phyloP scores from a whole-genome alignment of 352 stramenopile genomes.

The Globisporangium acanthophoron region DNA sequence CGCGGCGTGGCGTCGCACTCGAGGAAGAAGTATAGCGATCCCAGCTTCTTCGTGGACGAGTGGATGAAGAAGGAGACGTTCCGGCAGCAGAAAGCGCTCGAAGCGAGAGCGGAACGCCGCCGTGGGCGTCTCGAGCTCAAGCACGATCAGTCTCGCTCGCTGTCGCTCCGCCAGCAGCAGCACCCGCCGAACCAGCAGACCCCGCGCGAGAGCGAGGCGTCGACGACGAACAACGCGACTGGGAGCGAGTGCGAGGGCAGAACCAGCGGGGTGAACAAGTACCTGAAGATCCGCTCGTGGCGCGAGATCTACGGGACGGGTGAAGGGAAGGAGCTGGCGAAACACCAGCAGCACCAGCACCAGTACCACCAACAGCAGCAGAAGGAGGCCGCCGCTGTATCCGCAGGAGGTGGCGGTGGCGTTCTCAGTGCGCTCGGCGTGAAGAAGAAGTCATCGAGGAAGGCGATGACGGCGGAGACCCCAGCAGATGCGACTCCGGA shows the following conservation, averaged over 20 bases:
- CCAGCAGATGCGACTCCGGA: background rate
- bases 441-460: slow-evolving; percentile 8
- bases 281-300: slow-evolving; percentile 58
- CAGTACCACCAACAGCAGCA: slow-evolving; percentile 15
- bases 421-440: slow-evolving; percentile 6
- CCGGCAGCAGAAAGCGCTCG: slow-evolving; percentile 24
- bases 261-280: slow-evolving; percentile 18
- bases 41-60: slow-evolving; percentile 53
- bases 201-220: slow-evolving; percentile 10
- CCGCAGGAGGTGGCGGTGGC: background rate
- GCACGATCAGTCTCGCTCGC: background rate
- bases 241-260: background rate
- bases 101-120: slow-evolving; percentile 27
- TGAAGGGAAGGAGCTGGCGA: slow-evolving; percentile 48
- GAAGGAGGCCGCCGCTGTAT: slow-evolving; percentile 4
- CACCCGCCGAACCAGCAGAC: slow-evolving; percentile 16
- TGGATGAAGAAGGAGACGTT: slow-evolving; percentile 43
- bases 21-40: slow-evolving; percentile 54
- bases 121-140: slow-evolving; percentile 12
- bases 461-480: slow-evolving; percentile 10
- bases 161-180: slow-evolving; percentile 8
- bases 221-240: slow-evolving; percentile 14
- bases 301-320: slow-evolving; percentile 57
- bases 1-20: slow-evolving; percentile 12
- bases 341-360: slow-evolving; percentile 15